Percentiles rank a stretch among this genome's conserved stretches.
phyloP scores from a whole-genome alignment of 148 eudicot genomes.

The Suaeda aralocaspica region DNA sequence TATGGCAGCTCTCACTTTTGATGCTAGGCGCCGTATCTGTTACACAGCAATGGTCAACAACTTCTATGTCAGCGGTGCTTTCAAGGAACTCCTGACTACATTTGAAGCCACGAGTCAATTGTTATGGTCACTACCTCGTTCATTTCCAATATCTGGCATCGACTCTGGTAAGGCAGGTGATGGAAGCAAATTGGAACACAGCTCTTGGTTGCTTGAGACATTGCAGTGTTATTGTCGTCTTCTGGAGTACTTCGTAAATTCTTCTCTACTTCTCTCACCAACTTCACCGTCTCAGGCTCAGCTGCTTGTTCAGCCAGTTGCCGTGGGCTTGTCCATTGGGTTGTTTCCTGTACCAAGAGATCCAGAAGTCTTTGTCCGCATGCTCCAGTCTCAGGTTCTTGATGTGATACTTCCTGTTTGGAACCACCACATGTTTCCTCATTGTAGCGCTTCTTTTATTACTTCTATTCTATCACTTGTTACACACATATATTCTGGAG shows the following conservation, averaged over 20 bases:
- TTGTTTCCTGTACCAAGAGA: constrained; percentile 96
- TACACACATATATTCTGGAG: constrained; percentile 80
- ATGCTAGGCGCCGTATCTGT: constrained; percentile 73
- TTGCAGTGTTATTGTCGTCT: constrained; percentile 76
- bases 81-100: constrained; percentile 87
- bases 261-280: constrained; percentile 70
- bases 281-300: constrained; percentile 78
- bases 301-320: constrained; percentile 92
- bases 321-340: constrained; percentile 92
- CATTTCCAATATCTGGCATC: constrained; percentile 39
- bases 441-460: constrained; percentile 62
- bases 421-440: constrained; percentile 88
- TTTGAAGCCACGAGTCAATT: constrained; percentile 98
- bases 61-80: constrained; percentile 87
- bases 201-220: constrained; percentile 79
- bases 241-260: constrained; percentile 85
- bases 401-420: constrained; percentile 95
- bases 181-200: constrained; percentile 54
- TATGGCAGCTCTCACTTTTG: constrained; percentile 77
- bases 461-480: constrained; percentile 64
- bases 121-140: constrained; percentile 66
- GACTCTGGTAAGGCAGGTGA: constrained; percentile 45
- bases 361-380: constrained; percentile 85
- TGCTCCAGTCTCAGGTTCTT: constrained; percentile 90
- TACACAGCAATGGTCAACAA: constrained; percentile 76